Percentiles rank a stretch among this genome's conserved stretches.
phyloP scores from a whole-genome alignment of 495 filamentous ascomycete genomes.

The Entonaema liquescens region DNA sequence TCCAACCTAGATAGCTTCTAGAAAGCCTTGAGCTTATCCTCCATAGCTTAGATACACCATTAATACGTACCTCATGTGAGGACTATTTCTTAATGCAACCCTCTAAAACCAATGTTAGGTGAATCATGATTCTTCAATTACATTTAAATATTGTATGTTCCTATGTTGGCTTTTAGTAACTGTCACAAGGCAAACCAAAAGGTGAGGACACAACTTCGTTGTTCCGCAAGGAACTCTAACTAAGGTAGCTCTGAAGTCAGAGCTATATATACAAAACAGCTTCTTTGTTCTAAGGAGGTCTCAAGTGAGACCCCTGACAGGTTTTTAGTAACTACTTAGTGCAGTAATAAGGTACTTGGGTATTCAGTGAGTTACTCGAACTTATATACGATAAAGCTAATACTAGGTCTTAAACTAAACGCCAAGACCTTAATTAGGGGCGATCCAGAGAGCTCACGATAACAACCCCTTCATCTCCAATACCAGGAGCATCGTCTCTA shows the following conservation, averaged over 20 bases:
- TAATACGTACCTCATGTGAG: too few species aligned
- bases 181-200: too few species aligned
- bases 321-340: background rate
- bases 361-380: background rate
- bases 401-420: background rate
- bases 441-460: slow-evolving; percentile 11
- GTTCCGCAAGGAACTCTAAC: too few species aligned
- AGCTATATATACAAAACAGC: too few species aligned
- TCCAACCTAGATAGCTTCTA: background rate
- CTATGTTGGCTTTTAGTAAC: too few species aligned
- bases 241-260: too few species aligned
- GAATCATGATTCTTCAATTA: too few species aligned
- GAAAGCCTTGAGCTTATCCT: background rate
- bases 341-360: background rate
- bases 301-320: too few species aligned
- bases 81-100: too few species aligned
- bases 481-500: background rate
- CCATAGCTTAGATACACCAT: background rate
- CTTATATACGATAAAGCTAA: background rate
- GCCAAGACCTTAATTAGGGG: background rate
- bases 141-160: background rate
- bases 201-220: too few species aligned
- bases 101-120: too few species aligned
- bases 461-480: slow-evolving; percentile 26
- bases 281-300: too few species aligned